Base-by-base conservation (phyloP, 148 eudicot genomes). In the Vaccinium vitisidaea region DNA sequence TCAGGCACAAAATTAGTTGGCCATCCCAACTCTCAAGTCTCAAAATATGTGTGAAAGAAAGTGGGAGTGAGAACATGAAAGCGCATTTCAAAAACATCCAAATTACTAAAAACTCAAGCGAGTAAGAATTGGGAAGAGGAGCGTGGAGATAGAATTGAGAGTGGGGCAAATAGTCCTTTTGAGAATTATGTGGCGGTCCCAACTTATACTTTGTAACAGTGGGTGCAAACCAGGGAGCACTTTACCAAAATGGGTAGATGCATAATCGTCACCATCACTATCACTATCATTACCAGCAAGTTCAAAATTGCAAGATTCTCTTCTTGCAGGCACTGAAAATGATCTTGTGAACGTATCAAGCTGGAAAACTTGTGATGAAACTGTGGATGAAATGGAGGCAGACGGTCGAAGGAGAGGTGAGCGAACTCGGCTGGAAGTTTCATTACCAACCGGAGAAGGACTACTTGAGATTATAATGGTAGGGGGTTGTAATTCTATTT, bases 341-440 rank as follows among this genome's bases (percentile, higher is more conserved):
- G 92, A 92, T 82, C 94, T 90, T 53, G 87, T 54, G 53, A 88
- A 30, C 4, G 23, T 85, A 14, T 77, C 85, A 67, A 74, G 87
- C n/a, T 49, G 75, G 67, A 82, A 39, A 88, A 46, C 5, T 39
- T 36, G 87, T 5, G 88, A 58, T 11, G 87, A 77, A 63, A 83
- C 46, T 43, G 91, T 65, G 80, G 93, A 87, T 23, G 98, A 87
- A 49, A 88, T 52, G 36, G 95, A 89, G 76, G 91, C 91, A 82
- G 84, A 90, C 18, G 91, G 94, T 65, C 98, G 90, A 52, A 97
- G 95, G 76, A 93, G 96, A 87, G 99, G 98, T 7, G 96, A 89
- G 30, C 93, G 94, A 59, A 83, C 85, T 73, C 93, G 88, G 80
- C 93, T 95, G 0, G 98, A 94, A 83, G 61, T 87, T 75, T 92